Conservation (phyloP, 2,329 filamentous ascomycete species). For the Penicillium sp. region DNA sequence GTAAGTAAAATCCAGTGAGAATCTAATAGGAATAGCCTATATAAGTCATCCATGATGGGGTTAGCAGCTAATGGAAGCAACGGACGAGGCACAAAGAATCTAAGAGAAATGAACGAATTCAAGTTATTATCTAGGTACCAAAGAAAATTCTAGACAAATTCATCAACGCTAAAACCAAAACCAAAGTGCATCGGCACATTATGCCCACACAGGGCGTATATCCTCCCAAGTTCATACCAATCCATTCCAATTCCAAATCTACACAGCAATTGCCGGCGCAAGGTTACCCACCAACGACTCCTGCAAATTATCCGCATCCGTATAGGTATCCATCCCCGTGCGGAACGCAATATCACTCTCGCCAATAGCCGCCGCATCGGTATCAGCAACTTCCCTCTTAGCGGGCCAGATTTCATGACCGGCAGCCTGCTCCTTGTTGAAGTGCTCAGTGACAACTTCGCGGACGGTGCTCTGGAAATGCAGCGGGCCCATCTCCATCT, state of each 20-base stretch:
- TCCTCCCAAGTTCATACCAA: neutral
- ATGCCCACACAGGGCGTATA: neutral
- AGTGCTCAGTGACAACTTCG: conserved; percentile 53
- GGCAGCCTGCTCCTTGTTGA: conserved; percentile 47
- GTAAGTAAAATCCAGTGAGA: too few species aligned
- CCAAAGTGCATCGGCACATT: neutral
- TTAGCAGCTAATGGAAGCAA: too few species aligned
- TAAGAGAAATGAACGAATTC: neutral
- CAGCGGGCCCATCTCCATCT: conserved; percentile 60
- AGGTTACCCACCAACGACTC: conserved; percentile 8
- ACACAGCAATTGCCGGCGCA: conserved; percentile 16
- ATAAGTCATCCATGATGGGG: too few species aligned
- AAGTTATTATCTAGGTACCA: neutral
- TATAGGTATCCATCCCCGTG: conserved; percentile 11
- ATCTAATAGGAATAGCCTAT: too few species aligned
- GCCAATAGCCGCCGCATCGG: conserved; percentile 5
- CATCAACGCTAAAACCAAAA: neutral
- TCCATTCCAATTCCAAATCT: neutral
- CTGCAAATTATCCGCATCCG: conserved; percentile 13
- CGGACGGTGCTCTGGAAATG: conserved; percentile 60
- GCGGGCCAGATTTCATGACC: conserved; percentile 58
- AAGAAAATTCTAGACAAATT: neutral
- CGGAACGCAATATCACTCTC: conserved; percentile 29
- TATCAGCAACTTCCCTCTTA: conserved; percentile 24
- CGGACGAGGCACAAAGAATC: neutral